A percentile compares a stretch with the other conserved stretches of the same genome.
phyloP scores from a whole-genome alignment of 2,329 filamentous ascomycete genomes.

The Hysterium pulicare region DNA sequence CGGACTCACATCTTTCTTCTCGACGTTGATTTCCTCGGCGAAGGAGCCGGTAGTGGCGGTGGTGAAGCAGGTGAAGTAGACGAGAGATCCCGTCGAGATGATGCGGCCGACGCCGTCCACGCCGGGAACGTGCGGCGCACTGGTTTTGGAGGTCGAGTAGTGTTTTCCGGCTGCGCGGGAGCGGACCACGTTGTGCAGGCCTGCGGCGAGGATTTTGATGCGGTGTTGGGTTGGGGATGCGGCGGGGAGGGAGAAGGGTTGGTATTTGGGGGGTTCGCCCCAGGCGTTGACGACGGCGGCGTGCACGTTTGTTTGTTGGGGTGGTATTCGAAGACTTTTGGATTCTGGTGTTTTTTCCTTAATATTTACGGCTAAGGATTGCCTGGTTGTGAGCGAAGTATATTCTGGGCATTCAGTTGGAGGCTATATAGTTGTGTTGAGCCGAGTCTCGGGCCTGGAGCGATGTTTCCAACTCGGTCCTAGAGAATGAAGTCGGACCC shows the following conservation, averaged over 20 bases:
- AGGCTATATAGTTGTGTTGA: too few relatives aligned
- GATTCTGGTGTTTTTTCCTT: too few relatives aligned
- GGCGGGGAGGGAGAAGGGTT: slow-evolving; percentile 33
- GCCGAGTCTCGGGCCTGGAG: too few relatives aligned
- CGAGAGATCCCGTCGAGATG: slow-evolving; percentile 44
- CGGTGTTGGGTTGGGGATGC: slow-evolving; percentile 42
- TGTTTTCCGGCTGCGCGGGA: slow-evolving; percentile 53
- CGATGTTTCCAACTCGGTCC: too few relatives aligned
- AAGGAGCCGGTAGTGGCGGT: slow-evolving; percentile 44
- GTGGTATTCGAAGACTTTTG: too few relatives aligned
- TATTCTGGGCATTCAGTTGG: too few relatives aligned
- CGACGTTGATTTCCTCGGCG: slow-evolving; percentile 49
- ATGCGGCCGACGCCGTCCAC: slow-evolving; percentile 52
- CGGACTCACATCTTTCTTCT: slow-evolving; percentile 35
- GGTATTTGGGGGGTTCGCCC: slow-evolving; percentile 34
- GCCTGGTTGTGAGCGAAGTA: too few relatives aligned
- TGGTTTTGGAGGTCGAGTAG: slow-evolving; percentile 47
- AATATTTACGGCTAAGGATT: too few relatives aligned
- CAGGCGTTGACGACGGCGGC: slow-evolving; percentile 42
- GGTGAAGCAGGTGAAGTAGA: slow-evolving; percentile 52
- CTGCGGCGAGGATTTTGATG: slow-evolving; percentile 52
- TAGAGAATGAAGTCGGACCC: too few relatives aligned
- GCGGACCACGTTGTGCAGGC: slow-evolving; percentile 54
- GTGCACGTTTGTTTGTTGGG: slow-evolving; percentile 26
- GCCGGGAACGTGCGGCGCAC: slow-evolving; percentile 54